Evolutionary conservation across 140 eudicot species (phyloP), one percentile per base, ranked within the genome.

Genomic region (Ambrosia hybrid): DNA sequence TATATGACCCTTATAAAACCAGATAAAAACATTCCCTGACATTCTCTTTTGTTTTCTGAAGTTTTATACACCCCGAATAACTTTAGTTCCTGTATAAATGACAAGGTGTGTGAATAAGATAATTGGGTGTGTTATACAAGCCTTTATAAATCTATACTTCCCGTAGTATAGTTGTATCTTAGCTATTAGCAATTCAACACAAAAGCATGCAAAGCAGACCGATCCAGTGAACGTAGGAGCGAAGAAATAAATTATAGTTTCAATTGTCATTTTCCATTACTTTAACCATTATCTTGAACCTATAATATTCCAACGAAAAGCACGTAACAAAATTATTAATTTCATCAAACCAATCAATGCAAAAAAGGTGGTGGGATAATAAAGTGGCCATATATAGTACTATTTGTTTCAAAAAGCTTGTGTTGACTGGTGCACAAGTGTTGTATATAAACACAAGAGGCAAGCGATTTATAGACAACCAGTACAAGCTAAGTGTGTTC

Each of bases 321-420:
- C 33, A 69, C 57, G 15, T 4, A 21, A 55, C 16, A 9, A 15
- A 55, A 21, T 21, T 21, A 21, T 21, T 21, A 21, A 21, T 37
- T n/a, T 37, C 52, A 11, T 41, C 51, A 57, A 64, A 37, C 38
- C 46, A 16, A 53, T 36, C 0, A n/a, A 14, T 21, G 26, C 26
- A 21, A 21, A 70, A 70, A 70, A 70, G 65, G 65, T 70, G 74
- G 17, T 62, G 34, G 37, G 62, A 73, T 73, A 8, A 73, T 73
- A 51, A 62, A 61, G 71, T 49, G 52, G 14, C 64, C 49, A 33
- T 38, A 51, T 3, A 21, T 21, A 21, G 26, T 21, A 62, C 41
- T 48, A n/a, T 16, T 49, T 62, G 63, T 3, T 17, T 17, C 53
- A 36, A 33, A 60, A 33, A 41, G 55, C 33, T 73, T 62, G 2